phyloP scores from a whole-genome alignment of 75 land plant species.

The Sequoia sempervirens region DNA sequence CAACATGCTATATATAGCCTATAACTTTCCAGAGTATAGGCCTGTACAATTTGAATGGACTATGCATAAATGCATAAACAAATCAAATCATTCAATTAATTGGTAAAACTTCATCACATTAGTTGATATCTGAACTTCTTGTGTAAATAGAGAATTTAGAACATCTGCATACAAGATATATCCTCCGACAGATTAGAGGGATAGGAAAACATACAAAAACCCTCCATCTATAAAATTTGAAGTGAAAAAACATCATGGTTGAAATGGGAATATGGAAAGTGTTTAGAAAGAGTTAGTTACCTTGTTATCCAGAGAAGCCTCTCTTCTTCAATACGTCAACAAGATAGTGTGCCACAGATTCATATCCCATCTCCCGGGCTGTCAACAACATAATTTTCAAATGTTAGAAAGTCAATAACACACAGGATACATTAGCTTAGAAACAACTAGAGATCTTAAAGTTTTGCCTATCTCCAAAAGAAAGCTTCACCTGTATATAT shows the following conservation, averaged over 20 bases:
- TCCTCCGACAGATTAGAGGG: too few species aligned
- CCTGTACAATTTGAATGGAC: not conserved
- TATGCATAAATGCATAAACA: not conserved
- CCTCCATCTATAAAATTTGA: not conserved
- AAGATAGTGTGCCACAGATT: slow-evolving; percentile 55
- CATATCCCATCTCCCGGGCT: slow-evolving; percentile 48
- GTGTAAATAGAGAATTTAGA: not conserved
- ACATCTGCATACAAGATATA: not conserved
- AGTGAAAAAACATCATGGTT: not conserved
- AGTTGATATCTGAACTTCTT: slow-evolving; percentile 2
- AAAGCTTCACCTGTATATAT: slow-evolving; percentile 34
- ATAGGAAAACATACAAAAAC: not conserved
- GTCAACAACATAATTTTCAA: slow-evolving; percentile 1
- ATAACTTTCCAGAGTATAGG: not conserved
- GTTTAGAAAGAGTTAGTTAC: not conserved
- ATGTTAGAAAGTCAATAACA: not conserved
- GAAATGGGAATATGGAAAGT: not conserved
- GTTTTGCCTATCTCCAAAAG: not conserved
- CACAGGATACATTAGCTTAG: too few species aligned
- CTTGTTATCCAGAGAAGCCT: slow-evolving; percentile 1
- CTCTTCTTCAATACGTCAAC: slow-evolving; percentile 25
- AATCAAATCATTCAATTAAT: not conserved
- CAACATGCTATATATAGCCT: not conserved
- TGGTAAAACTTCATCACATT: not conserved
- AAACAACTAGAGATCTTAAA: not conserved